Conservation (phyloP, 768 basidiomycete species). For the Psilocybe azurescens region DNA sequence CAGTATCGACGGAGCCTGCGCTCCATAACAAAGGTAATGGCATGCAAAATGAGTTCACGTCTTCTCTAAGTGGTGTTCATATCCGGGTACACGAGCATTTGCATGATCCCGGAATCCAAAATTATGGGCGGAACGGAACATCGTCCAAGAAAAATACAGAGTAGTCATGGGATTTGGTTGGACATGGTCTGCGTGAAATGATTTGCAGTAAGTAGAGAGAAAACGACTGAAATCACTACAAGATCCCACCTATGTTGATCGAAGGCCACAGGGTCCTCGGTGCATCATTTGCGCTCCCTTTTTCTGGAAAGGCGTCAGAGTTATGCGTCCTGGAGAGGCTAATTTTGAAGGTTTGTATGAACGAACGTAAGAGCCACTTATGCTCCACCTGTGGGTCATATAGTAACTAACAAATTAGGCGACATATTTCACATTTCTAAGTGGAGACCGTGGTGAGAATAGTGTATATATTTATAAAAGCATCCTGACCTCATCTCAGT, state of each 20-base stretch:
- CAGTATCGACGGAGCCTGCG: not conserved
- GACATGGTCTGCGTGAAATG: not conserved
- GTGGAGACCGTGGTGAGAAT: not conserved
- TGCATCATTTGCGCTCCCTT: not conserved
- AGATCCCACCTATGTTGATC: not conserved
- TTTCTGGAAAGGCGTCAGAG: not conserved
- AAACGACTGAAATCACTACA: not conserved
- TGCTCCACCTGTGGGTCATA: not conserved
- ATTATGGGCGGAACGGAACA: conserved; percentile 3
- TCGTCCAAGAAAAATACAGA: not conserved
- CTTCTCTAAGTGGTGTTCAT: not conserved
- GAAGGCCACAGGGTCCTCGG: not conserved
- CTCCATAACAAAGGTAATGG: not conserved
- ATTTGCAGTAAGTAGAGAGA: not conserved
- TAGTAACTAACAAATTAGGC: not conserved
- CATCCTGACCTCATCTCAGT: not conserved
- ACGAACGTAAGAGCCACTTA: not conserved
- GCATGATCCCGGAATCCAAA: conserved; percentile 2
- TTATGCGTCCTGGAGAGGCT: not conserved
- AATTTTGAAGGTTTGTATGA: not conserved
- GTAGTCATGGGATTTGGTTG: not conserved
- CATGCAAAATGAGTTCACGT: not conserved
- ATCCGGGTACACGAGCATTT: not conserved
- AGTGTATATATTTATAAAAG: not conserved
- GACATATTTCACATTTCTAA: not conserved